Evolutionary conservation across 192 early-diverging fungal species (phyloP).

Genomic region (Paraglomus occultum): DNA sequence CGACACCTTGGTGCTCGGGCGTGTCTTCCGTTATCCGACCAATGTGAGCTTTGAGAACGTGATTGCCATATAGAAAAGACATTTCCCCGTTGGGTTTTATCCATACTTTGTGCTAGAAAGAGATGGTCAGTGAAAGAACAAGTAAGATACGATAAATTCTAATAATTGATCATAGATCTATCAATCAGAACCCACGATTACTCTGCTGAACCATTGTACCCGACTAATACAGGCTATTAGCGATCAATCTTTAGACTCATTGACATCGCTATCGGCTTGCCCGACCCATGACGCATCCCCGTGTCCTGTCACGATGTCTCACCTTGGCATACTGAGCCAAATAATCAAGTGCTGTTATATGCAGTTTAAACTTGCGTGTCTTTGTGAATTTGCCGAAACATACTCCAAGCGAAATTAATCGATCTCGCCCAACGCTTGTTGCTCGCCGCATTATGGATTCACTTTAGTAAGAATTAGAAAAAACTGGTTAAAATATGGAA

Average conservation of each 20-base stretch:
- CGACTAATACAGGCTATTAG: background rate
- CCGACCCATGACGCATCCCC: background rate
- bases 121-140: background rate
- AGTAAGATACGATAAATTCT: background rate
- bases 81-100: constrained; percentile 99
- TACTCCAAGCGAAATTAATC: constrained; percentile 88
- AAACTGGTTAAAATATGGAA: background rate
- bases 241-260: background rate
- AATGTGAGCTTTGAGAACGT: constrained; percentile 95
- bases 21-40: constrained; percentile 98
- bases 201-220: no score
- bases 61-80: constrained; percentile 98
- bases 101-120: constrained; percentile 92
- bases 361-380: constrained; percentile 93
- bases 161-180: background rate
- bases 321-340: constrained; percentile 95
- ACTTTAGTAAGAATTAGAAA: constrained; percentile 39
- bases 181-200: no score
- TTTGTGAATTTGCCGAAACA: constrained; percentile 99
- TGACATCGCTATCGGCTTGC: background rate
- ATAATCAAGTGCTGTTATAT: constrained; percentile 90
- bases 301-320: background rate
- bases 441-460: constrained; percentile 92
- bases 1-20: constrained; percentile 96
- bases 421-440: constrained; percentile 75